A percentile compares a stretch with the other conserved stretches of the same genome.
These are phyloP conservation scores for Phylloboletellus chloephorus DNA, from an alignment of 1,284 basidiomycete genomes.

Conservation along the genomic window DNA sequence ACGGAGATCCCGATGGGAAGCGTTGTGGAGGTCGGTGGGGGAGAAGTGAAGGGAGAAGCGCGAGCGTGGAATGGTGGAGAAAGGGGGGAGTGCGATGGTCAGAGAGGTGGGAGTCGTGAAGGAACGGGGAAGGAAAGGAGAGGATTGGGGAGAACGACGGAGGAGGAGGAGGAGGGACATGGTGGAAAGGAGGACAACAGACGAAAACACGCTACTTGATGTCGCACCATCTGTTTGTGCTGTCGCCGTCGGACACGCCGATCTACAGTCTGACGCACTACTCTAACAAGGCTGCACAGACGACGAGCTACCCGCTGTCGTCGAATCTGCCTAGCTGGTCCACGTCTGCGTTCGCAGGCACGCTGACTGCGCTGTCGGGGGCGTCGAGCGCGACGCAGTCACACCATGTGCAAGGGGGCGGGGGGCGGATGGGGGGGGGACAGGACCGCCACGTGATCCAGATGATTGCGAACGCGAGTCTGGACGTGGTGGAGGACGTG, in stretches of 20 bases:
- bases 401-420: conserved; percentile 54
- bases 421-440: conserved; percentile 60
- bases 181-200: conserved; percentile 8
- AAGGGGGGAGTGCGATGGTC: neutral
- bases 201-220: conserved; percentile 36
- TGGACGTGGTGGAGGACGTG: conserved; percentile 87
- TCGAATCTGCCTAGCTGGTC: conserved; percentile 82
- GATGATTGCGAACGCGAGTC: conserved; percentile 91
- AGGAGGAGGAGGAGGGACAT: conserved; percentile 7
- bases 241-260: conserved; percentile 79
- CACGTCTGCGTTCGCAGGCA: conserved; percentile 79
- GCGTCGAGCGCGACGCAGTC: conserved; percentile 67
- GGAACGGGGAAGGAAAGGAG: conserved; percentile 1
- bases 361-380: conserved; percentile 77
- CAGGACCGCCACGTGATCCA: conserved; percentile 91
- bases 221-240: conserved; percentile 79
- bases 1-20: conserved; percentile 23
- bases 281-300: conserved; percentile 63
- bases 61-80: conserved; percentile 7
- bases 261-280: conserved; percentile 76
- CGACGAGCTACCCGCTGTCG: conserved; percentile 58
- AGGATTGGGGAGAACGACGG: conserved; percentile 3
- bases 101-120: conserved; percentile 1
- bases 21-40: conserved; percentile 14
- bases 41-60: conserved; percentile 15